Base-by-base conservation (phyloP, 129 eudicot species). In the Apium graveolens region DNA sequence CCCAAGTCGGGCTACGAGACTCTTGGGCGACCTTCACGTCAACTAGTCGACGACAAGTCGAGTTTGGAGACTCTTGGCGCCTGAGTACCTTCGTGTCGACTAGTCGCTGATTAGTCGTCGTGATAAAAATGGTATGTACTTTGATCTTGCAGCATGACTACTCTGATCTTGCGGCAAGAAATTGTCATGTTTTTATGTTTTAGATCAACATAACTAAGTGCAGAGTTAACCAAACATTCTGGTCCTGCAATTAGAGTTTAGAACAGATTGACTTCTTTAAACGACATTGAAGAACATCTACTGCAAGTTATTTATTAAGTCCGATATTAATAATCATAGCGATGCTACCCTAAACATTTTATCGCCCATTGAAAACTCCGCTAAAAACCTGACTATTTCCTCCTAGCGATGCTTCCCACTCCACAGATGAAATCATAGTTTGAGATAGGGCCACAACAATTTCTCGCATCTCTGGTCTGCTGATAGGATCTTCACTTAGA, bases 351-450 rank as follows among this genome's bases (percentile, higher is more conserved):
- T 49, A 39, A 27, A 11, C 31, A 65, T 57, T 78, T 86, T 81
- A 92, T 29, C 97, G 81, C 44, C 95, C 95, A 71, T 72, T 89
- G 74, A 88, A 88, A n/a, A 89, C 89, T 31, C 97, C 97, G 62
- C 95, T 92, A 79, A 92, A 92, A 84, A 92, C 89, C 57, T 87
- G 92, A 82, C 95, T 89, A 74, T 81, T 85, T 55, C 97, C 97
- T 81, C 91, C 97, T 17, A 89, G 73, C 45, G 95, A 89, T 21
- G 97, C 97, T 81, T 92, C 97, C 97, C 97, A 92, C 76, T 92
- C 92, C 27, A 81, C 71, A 0, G 97, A 83, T 5, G 97, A 88
- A 86, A 88, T 85, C 57, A 84, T 83, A 17, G 90, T 85, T 41
- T 85, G 88, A 49, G 92, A 82, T 57, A 92, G 82, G 65, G 89